A percentile compares a stretch with the other conserved stretches of the same genome.
phyloP scores from a whole-genome alignment of 108 stramenopile genomes.

The Cyclotella kingstonii region DNA sequence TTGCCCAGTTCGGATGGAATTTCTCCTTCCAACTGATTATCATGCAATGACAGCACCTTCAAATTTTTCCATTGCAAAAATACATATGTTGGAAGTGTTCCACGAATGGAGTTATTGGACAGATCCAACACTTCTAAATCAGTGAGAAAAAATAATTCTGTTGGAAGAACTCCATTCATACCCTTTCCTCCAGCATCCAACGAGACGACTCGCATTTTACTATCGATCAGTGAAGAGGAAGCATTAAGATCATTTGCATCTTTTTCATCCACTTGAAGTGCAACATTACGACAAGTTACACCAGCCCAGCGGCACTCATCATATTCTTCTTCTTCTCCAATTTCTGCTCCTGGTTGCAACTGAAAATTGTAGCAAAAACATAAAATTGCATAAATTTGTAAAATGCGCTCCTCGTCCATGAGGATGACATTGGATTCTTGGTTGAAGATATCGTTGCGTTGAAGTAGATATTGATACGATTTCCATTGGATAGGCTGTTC shows the following conservation, averaged over 20 bases:
- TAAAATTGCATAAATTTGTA: constrained; percentile 15
- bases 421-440: constrained; percentile 1
- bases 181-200: constrained; percentile 1
- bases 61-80: constrained; percentile 4
- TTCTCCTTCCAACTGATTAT: constrained; percentile 21
- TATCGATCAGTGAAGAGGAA: too few species aligned
- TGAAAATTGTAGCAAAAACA: constrained; percentile 16
- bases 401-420: constrained; percentile 11
- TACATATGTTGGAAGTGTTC: constrained; percentile 17
- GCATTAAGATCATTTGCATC: constrained; percentile 3
- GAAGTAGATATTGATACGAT: constrained; percentile 10
- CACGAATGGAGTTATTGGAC: constrained; percentile 17
- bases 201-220: constrained; percentile 8
- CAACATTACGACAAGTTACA: constrained; percentile 8
- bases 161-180: constrained; percentile 9
- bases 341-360: too few species aligned
- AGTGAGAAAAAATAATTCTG: constrained; percentile 15
- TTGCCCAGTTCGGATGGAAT: constrained; percentile 12
- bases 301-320: constrained; percentile 20
- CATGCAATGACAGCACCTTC: constrained; percentile 24
- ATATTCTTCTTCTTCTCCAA: neutral
- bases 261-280: neutral
- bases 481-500: constrained; percentile 21
- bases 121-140: constrained; percentile 23
- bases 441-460: constrained; percentile 15